Conservation (phyloP, 2,329 filamentous ascomycete species). For the Claviceps maximensis region DNA sequence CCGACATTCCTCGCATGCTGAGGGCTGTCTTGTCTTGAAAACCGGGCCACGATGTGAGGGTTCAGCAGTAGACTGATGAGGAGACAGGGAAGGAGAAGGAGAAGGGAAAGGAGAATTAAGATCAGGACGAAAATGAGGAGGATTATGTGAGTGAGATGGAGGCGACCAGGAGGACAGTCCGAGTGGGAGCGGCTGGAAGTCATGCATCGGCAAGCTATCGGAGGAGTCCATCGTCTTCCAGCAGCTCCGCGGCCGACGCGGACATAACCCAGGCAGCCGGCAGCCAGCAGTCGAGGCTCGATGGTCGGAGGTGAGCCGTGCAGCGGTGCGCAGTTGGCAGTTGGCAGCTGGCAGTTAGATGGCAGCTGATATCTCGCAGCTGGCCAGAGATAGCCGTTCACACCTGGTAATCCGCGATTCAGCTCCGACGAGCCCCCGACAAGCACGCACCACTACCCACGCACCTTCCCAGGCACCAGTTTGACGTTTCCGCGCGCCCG, state of each 20-base stretch:
- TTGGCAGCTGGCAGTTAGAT: too few relatives aligned
- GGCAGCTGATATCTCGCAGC: too few relatives aligned
- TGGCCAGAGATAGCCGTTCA: not conserved
- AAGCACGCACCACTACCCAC: too few relatives aligned
- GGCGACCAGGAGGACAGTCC: constrained; percentile 4
- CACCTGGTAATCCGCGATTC: not conserved
- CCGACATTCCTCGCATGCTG: constrained; percentile 37
- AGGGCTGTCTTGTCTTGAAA: constrained; percentile 16
- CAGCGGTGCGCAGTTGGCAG: not conserved
- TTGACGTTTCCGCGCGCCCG: not conserved
- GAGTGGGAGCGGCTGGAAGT: constrained; percentile 5
- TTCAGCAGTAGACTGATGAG: not conserved
- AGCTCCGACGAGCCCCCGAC: not conserved
- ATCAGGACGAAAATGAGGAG: not conserved
- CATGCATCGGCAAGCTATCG: constrained; percentile 19
- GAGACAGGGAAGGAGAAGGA: constrained; percentile 3
- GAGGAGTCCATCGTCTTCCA: constrained; percentile 9
- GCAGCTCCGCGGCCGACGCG: not conserved
- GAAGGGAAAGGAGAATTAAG: too few relatives aligned
- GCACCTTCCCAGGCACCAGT: too few relatives aligned
- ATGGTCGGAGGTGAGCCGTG: not conserved
- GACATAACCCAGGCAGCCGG: not conserved
- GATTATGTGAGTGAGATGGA: constrained; percentile 3
- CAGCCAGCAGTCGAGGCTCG: not conserved
- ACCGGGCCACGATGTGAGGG: constrained; percentile 2